These are phyloP conservation scores for Amanita phalloides DNA, from an alignment of 768 basidiomycete genomes.

Conservation along the genomic window DNA sequence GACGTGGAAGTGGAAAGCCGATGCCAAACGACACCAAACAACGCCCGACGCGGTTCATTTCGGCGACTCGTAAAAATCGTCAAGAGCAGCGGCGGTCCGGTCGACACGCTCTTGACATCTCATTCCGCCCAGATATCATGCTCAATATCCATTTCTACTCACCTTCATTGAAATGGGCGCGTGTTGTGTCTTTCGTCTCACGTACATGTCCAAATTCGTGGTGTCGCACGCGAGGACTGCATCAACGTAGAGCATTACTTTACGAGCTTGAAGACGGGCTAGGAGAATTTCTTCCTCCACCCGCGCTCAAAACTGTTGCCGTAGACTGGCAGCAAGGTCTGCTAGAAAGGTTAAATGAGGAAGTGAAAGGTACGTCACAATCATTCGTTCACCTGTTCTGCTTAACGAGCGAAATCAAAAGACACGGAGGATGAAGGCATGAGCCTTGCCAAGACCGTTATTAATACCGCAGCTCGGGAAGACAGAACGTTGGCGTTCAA, in stretches of 20 bases:
- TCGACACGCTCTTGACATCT: slow-evolving; percentile 1
- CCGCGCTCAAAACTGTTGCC: slow-evolving; percentile 60
- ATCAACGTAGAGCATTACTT: slow-evolving; percentile 43
- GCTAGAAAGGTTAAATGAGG: slow-evolving; percentile 64
- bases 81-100: neutral
- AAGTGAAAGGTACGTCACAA: slow-evolving; percentile 49
- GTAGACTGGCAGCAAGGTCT: slow-evolving; percentile 84
- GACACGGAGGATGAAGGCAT: slow-evolving; percentile 45
- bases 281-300: slow-evolving; percentile 67
- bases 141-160: slow-evolving; percentile 1
- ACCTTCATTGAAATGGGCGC: slow-evolving; percentile 15
- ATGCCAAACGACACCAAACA: slow-evolving; percentile 23
- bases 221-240: slow-evolving; percentile 28
- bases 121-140: slow-evolving; percentile 1
- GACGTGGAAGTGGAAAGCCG: slow-evolving; percentile 24
- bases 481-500: slow-evolving; percentile 68
- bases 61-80: slow-evolving; percentile 6
- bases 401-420: slow-evolving; percentile 18
- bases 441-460: slow-evolving; percentile 62
- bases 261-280: slow-evolving; percentile 66
- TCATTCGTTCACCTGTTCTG: neutral
- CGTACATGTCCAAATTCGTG: slow-evolving; percentile 8
- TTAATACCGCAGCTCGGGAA: slow-evolving; percentile 49
- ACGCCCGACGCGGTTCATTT: neutral
- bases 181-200: neutral